A percentile compares a stretch with the other conserved stretches of the same genome.
These are phyloP conservation scores for Blastomyces silverae DNA, from an alignment of 2,329 filamentous ascomycete species.

Conservation along the genomic window DNA sequence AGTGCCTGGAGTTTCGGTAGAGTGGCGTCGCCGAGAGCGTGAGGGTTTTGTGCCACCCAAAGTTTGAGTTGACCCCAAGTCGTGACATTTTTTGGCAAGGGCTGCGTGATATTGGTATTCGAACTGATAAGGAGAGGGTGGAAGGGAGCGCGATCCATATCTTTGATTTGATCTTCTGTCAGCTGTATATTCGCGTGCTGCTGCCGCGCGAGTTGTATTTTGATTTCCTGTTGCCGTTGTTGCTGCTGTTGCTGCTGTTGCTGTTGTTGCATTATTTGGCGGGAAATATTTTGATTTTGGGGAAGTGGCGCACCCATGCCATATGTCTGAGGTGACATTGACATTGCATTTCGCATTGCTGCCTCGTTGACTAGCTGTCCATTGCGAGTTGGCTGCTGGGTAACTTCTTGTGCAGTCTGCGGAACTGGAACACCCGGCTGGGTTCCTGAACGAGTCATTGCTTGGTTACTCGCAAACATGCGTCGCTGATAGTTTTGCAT, in stretches of 20 bases:
- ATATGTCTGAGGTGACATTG: constrained; percentile 31
- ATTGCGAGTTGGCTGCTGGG: constrained; percentile 31
- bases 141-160: constrained; percentile 40
- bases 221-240: constrained; percentile 23
- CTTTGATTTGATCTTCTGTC: constrained; percentile 37
- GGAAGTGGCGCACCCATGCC: constrained; percentile 29
- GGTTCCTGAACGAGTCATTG: constrained; percentile 31
- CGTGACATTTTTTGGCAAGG: constrained; percentile 46
- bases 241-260: constrained; percentile 32
- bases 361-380: constrained; percentile 32
- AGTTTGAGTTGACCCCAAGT: constrained; percentile 54
- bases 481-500: constrained; percentile 33
- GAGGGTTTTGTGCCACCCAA: constrained; percentile 45
- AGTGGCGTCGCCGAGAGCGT: constrained; percentile 38
- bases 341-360: constrained; percentile 33
- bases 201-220: constrained; percentile 23
- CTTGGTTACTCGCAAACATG: constrained; percentile 29
- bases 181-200: constrained; percentile 33
- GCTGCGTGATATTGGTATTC: constrained; percentile 29
- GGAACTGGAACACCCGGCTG: constrained; percentile 29
- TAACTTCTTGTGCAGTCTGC: constrained; percentile 28
- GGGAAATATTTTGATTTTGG: constrained; percentile 30
- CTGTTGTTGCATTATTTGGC: constrained; percentile 22
- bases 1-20: constrained; percentile 37
- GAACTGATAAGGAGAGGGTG: constrained; percentile 33